Evolutionary conservation across 257 asterid species (phyloP), one percentile per base, ranked within the genome.

Genomic region (Thymus quinquecostatus): DNA sequence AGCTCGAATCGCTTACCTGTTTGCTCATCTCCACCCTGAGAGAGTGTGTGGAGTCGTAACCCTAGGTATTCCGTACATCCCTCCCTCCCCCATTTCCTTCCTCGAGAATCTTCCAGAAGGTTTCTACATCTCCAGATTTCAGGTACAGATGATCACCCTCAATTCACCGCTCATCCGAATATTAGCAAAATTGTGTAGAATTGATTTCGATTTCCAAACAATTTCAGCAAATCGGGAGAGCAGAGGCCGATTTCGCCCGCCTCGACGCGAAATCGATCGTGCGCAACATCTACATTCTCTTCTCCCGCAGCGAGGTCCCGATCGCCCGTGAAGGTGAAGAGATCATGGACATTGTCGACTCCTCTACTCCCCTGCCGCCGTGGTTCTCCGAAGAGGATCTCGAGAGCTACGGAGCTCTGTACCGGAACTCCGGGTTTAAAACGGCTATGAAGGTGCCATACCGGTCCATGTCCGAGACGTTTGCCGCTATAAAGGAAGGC

Each of bases 331-430:
- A 81, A 50, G 60, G 75, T 72, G 81, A 83, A 66, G 85, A 81
- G 81, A 81, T 86, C 48, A 86, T 83, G 90, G 90, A 83, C 44
- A 70, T 84, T 53, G 88, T 84, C 13, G 82, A 81, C 56, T 60
- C 86, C 0, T 83, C 86, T 2, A 76, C 75, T 54, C 85, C 90
- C 50, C 66, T 89, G 4, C 91, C 96, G 3, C 69, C 77, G 66
- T 87, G 91, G 91, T 80, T 87, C 71, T 56, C 87, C 0, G 87
- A 85, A 29, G 78, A 85, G 69, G 96, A 89, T 71, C 85, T 87
- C 11, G 80, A 66, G 11, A 63, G 33, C 30, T 89, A 85, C 65
- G 89, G 85, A 30, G 79, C 84, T 70, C 79, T 85, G 9, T 89
- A 89, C 57, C 77, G 78, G 4, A 89, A 85, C 5, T 89, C 91